Evolutionary conservation across 2,329 filamentous ascomycete genomes (phyloP).

Genomic region (Sporothrix inflata): DNA sequence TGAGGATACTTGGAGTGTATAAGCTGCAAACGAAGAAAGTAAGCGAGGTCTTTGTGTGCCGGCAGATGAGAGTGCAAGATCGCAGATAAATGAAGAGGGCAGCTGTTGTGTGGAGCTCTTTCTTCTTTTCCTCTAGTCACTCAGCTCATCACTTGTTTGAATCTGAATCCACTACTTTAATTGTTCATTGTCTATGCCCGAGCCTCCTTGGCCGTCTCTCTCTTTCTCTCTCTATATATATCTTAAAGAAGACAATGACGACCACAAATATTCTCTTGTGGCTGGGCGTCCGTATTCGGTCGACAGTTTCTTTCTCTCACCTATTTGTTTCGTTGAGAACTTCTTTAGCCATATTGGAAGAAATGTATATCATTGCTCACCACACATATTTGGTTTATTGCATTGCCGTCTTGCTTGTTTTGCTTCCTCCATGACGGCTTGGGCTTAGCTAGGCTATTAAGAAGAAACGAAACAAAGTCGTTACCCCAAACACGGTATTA

Average conservation of each 20-base stretch:
- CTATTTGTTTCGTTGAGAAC: neutral
- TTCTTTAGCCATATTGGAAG: slow-evolving; percentile 18
- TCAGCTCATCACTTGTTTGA: too few relatives aligned
- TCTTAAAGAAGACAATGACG: neutral
- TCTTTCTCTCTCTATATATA: too few relatives aligned
- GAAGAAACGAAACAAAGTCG: slow-evolving; percentile 4
- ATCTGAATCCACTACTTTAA: too few relatives aligned
- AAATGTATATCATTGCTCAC: neutral
- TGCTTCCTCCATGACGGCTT: neutral
- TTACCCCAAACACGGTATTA: neutral
- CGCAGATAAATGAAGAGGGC: neutral
- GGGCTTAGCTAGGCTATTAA: neutral
- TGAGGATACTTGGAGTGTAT: neutral
- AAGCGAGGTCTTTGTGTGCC: neutral
- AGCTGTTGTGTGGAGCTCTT: neutral
- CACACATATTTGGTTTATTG: neutral
- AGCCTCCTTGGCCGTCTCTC: neutral
- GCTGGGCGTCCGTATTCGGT: neutral
- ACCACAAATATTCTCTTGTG: neutral
- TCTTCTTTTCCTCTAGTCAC: too few relatives aligned
- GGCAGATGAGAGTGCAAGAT: neutral
- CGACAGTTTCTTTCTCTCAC: neutral
- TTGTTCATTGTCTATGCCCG: neutral
- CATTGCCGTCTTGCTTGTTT: neutral
- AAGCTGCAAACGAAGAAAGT: too few relatives aligned